Evolutionary conservation across 169 alveolate genomes (phyloP).

Genomic region (Plasmodium vivax): DNA sequence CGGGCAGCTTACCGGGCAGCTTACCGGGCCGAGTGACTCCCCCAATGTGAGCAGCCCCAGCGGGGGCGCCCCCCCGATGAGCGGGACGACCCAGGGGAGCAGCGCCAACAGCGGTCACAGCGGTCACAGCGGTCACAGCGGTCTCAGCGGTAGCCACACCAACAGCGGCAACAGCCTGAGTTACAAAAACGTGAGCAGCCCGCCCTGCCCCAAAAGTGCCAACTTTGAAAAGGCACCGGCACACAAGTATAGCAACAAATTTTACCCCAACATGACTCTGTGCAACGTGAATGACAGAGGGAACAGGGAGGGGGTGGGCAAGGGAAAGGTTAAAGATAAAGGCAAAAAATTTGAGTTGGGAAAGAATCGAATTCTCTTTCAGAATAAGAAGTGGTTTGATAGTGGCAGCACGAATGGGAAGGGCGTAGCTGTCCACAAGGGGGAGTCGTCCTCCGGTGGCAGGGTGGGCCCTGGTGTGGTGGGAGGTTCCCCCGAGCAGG

Average conservation of each 20-base stretch:
- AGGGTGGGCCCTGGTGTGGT: not conserved
- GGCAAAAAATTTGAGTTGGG: not conserved
- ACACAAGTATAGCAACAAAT: not conserved
- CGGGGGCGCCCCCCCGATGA: not conserved
- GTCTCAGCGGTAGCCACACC: not conserved
- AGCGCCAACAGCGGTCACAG: not conserved
- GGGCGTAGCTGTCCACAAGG: not conserved
- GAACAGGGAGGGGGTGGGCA: not conserved
- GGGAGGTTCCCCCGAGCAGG: not conserved
- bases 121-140: not conserved
- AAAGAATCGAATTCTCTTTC: not conserved
- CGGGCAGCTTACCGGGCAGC: no score
- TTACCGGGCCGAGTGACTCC: not conserved
- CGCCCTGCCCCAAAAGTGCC: not conserved
- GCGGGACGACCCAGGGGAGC: not conserved
- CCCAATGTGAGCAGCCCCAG: not conserved
- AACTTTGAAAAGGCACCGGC: not conserved
- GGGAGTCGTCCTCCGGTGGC: not conserved
- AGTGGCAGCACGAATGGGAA: not conserved
- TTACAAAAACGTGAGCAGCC: not conserved
- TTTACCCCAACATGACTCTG: not conserved
- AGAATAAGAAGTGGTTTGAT: not conserved
- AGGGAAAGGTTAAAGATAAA: not conserved
- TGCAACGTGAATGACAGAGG: not conserved
- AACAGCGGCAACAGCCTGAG: not conserved